Conservation (phyloP, 805 yeast species). For the Candida xyloterini region DNA sequence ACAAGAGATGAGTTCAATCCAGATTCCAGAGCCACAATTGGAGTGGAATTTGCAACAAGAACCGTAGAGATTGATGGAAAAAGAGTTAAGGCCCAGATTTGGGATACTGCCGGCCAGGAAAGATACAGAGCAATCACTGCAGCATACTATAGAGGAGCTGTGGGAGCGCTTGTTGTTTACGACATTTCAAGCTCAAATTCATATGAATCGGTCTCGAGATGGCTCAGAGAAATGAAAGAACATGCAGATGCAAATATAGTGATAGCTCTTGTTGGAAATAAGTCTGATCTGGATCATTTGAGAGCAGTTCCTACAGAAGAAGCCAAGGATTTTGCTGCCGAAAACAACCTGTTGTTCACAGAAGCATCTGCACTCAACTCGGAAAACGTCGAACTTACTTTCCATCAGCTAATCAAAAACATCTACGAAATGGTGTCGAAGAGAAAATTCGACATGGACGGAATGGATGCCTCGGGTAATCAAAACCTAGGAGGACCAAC, state of each 20-base stretch:
- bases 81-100: constrained; percentile 83
- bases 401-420: constrained; percentile 87
- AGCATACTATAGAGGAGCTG: constrained; percentile 97
- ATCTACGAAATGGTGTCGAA: constrained; percentile 93
- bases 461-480: constrained; percentile 40
- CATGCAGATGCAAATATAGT: constrained; percentile 94
- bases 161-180: constrained; percentile 93
- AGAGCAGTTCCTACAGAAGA: constrained; percentile 98
- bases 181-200: constrained; percentile 90
- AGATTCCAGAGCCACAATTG: constrained; percentile 92
- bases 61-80: constrained; percentile 85
- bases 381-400: constrained; percentile 91
- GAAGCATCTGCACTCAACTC: constrained; percentile 95
- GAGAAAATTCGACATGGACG: constrained; percentile 87
- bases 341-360: constrained; percentile 86
- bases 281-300: constrained; percentile 84
- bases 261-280: constrained; percentile 90
- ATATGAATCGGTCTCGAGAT: constrained; percentile 80
- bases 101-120: constrained; percentile 99
- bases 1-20: constrained; percentile 94
- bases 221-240: constrained; percentile 88
- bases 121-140: constrained; percentile 96
- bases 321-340: constrained; percentile 90
- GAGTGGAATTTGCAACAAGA: constrained; percentile 97
- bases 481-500: constrained; percentile 82